Base-by-base conservation (phyloP, 2,329 filamentous ascomycete species). In the Cordyceps sp. region DNA sequence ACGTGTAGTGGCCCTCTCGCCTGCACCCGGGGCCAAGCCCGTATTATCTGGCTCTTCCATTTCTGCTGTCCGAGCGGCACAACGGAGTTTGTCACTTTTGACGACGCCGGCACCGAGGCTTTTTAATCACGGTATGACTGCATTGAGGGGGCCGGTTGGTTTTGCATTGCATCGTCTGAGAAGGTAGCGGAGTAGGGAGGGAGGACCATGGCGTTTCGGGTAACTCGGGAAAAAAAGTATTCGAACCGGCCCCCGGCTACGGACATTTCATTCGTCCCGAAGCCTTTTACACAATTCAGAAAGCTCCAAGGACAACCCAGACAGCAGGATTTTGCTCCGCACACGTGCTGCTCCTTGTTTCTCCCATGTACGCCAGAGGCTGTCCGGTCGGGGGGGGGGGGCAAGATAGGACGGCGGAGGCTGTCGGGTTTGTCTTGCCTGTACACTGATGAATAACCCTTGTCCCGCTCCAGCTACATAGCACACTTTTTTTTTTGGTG, bases 1-100 rank as follows among this genome's bases (percentile, higher is more conserved):
- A 79, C 48, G 62, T 72, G 53, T 77, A 61, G 65, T 12, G 22
- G 15, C 14, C n/a, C n/a, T 4, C 9, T 16, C n/a, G 22, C n/a
- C n/a, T 5, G 10, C n/a, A 12, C 4, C n/a, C 9, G 10, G 9
- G 14, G 8, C 20, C n/a, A 12, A 22, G 28, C 5, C 21, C 15
- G 20, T 27, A 17, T 17, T 26, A 26, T 26, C 13, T 14, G 24
- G 7, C 13, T 23, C 21, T 23, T 23, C 13, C 22, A 4, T 24
- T 18, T 26, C 4, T 24, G 3, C 12, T 29, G 26, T 8, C 23
- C 23, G 18, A 25, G 21, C 6, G 18, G 15, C 21, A 21, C n/a
- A 13, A 15, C 24, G 4, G 6, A 14, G 20, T 17, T 32, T 12
- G 21, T 16, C 20, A 24, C n/a, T 21, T 21, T 8, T 38, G 19